Percentiles rank a stretch among this genome's conserved stretches.
Evolutionary conservation across 768 basidiomycete genomes (phyloP).

Genomic region (Rhizopogon salebrosus): DNA sequence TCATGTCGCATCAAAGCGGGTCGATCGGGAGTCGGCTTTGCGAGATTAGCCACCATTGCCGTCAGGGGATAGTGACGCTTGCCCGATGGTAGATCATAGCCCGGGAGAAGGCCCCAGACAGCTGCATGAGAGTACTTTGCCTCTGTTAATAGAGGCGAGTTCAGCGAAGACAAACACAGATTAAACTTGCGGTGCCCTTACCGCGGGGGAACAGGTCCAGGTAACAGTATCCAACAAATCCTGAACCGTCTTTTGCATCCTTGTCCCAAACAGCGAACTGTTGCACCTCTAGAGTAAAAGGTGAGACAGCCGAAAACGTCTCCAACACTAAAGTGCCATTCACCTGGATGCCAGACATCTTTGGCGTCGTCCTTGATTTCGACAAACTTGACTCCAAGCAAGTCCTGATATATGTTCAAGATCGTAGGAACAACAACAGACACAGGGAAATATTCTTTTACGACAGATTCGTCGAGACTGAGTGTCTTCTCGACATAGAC

Average conservation of each 20-base stretch:
- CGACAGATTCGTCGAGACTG: conserved; percentile 66
- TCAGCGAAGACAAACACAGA: background rate
- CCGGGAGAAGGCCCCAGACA: conserved; percentile 72
- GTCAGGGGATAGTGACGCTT: conserved; percentile 67
- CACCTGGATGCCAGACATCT: conserved; percentile 80
- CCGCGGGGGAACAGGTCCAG: conserved; percentile 85
- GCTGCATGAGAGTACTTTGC: conserved; percentile 85
- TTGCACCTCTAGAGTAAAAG: conserved; percentile 56
- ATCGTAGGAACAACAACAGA: conserved; percentile 78
- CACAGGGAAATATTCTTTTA: conserved; percentile 91
- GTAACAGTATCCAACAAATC: conserved; percentile 81
- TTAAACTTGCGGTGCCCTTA: conserved; percentile 25
- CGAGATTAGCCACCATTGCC: conserved; percentile 89
- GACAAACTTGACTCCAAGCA: conserved; percentile 70
- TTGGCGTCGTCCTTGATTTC: conserved; percentile 48
- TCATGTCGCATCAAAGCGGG: conserved; percentile 85
- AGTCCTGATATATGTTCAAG: conserved; percentile 75
- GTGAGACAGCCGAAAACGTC: background rate
- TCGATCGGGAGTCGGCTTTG: conserved; percentile 75
- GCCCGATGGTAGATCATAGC: conserved; percentile 53
- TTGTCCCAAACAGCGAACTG: conserved; percentile 84
- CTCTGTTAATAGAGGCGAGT: conserved; percentile 30
- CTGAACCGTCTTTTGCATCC: conserved; percentile 61
- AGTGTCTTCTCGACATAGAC: conserved; percentile 59
- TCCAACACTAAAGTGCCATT: conserved; percentile 9